These are phyloP conservation scores for Eudorina sp. DNA, from an alignment of 139 green algal species.

Conservation along the genomic window DNA sequence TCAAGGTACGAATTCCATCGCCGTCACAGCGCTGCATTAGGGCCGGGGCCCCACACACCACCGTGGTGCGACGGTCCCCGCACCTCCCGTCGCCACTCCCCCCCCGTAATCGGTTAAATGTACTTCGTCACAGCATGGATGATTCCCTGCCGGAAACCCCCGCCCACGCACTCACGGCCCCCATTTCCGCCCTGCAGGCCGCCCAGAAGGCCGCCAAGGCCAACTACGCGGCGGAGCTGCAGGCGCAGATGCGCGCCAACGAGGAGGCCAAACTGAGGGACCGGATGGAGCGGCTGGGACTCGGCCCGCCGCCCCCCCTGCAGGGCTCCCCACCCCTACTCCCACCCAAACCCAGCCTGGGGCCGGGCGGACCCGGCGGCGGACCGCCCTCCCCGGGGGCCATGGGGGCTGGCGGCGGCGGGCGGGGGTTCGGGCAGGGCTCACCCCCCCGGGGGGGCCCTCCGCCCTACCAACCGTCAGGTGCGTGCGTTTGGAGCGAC, in stretches of 20 bases:
- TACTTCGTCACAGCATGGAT: too few species aligned
- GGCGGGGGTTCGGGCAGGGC: background rate
- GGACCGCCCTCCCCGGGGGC: background rate
- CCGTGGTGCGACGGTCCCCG: too few species aligned
- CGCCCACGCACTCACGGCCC: too few species aligned
- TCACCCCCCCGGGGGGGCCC: background rate
- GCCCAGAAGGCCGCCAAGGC: constrained; percentile 7
- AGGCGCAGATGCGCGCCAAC: constrained; percentile 50
- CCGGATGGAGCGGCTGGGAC: constrained; percentile 52
- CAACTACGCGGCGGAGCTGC: constrained; percentile 53
- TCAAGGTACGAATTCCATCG: constrained; percentile 51
- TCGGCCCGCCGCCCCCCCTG: constrained; percentile 8
- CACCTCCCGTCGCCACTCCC: too few species aligned
- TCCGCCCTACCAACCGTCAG: constrained; percentile 10
- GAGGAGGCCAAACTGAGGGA: constrained; percentile 57
- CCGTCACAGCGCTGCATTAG: too few species aligned
- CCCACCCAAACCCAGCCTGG: too few species aligned
- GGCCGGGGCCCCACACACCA: too few species aligned
- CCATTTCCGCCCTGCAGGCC: constrained; percentile 21
- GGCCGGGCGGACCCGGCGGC: background rate
- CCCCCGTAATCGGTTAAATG: too few species aligned
- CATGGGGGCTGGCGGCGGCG: constrained; percentile 4
- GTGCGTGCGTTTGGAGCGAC: too few species aligned
- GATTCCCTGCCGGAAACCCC: too few species aligned
- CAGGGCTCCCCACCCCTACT: too few species aligned